Conservation (phyloP, 129 eudicot genomes). For the Glebionis coronaria region DNA sequence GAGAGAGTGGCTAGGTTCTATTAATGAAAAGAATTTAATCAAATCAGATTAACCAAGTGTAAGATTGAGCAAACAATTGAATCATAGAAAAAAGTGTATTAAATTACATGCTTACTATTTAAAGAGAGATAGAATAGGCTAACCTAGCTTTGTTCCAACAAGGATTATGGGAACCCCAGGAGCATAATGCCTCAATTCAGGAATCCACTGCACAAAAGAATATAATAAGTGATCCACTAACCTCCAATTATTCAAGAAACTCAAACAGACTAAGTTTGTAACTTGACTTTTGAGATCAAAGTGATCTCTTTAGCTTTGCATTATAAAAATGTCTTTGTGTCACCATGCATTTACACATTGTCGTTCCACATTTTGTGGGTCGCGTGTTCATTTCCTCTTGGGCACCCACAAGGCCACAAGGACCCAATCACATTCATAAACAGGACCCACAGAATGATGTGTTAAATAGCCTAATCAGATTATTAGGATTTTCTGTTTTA, state of each 20-base stretch:
- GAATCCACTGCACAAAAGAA: slow-evolving; percentile 72
- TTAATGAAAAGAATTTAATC: neutral
- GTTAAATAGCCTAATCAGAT: slow-evolving; percentile 1
- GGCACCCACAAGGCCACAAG: neutral
- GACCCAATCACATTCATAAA: slow-evolving; percentile 9
- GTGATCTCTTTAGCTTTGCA: neutral
- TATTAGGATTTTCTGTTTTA: neutral
- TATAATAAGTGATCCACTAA: neutral
- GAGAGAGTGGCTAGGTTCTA: neutral
- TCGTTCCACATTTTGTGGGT: neutral
- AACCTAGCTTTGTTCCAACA: slow-evolving; percentile 85
- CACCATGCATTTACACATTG: neutral
- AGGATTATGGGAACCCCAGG: slow-evolving; percentile 80
- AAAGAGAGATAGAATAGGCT: slow-evolving; percentile 27
- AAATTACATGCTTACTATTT: neutral
- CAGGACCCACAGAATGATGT: slow-evolving; percentile 6
- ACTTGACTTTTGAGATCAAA: neutral
- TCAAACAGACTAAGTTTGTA: too few species aligned
- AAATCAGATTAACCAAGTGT: neutral
- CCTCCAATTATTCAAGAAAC: neutral
- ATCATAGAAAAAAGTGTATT: neutral
- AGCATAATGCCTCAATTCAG: slow-evolving; percentile 89
- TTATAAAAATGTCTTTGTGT: neutral
- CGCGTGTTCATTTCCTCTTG: too few species aligned
- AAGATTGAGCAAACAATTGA: neutral